Base-by-base conservation (phyloP, 179 eudicot genomes). In the Nepenthes alata region DNA sequence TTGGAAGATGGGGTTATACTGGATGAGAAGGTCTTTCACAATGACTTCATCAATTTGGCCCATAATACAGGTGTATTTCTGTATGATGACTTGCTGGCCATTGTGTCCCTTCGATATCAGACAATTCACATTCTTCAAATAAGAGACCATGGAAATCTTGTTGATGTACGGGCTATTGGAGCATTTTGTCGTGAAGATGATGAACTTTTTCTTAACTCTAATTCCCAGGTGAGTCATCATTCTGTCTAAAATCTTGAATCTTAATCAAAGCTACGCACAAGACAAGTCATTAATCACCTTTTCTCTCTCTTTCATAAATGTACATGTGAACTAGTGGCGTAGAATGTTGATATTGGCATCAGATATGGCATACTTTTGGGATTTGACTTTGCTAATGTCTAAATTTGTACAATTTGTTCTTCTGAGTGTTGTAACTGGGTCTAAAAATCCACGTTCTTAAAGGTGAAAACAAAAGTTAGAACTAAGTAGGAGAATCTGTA, bases 111-210 rank as follows among this genome's bases (percentile, higher is more conserved):
- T 59, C 96, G 98, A 51, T 89, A 78, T 77, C 96, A 93, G 67
- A 82, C 76, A 60, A 89, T 93, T 69, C 95, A 93, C 81, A 80
- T 93, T 75, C 81, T 93, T 66, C 98, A 93, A 77, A 79, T 93
- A 67, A 81, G 95, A 72, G 98, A 93, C 62, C 81, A 95, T 14
- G 98, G 98, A 3, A 75, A 78, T 72, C 85, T 93, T 57, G 96
- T 89, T 72, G 90, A 89, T 68, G 87, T 89, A 57, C 79, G 95
- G 55, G 87, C 84, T 13, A 85, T 93, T 76, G 98, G 98, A 59
- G 93, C 81, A 68, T 89, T 75, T 72, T 89, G 98, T 74, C 82
- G 77, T 68, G 98, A 93, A 80, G 98, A 93, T 58, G 98, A 93
- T 70, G 93, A 86, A 66, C 95, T 93, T 67, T 93, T 93, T 70